Conservation (phyloP, 2,329 filamentous ascomycete genomes). For the Cytospora piceae region DNA sequence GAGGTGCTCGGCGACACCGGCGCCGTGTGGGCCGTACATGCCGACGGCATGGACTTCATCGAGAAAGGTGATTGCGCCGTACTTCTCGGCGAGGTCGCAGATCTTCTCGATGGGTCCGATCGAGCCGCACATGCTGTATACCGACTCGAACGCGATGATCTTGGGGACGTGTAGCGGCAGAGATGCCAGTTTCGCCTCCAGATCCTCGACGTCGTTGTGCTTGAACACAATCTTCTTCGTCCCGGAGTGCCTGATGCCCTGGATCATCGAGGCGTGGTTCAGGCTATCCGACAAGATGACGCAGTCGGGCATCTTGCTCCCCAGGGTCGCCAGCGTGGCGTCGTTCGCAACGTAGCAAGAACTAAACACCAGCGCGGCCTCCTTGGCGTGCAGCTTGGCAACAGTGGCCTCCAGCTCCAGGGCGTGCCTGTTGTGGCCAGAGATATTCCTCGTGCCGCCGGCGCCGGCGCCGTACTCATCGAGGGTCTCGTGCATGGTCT, state of each 20-base stretch:
- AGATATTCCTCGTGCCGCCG: conserved; percentile 96
- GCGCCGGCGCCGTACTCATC: conserved; percentile 95
- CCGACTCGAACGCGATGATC: conserved; percentile 98
- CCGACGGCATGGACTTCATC: conserved; percentile 99
- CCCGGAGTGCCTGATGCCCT: conserved; percentile 95
- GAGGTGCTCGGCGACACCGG: conserved; percentile 95
- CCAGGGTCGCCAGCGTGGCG: conserved; percentile 93
- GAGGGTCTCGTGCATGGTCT: conserved; percentile 91
- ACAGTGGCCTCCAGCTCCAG: conserved; percentile 80
- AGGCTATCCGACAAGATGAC: conserved; percentile 97
- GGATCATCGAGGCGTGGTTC: conserved; percentile 99
- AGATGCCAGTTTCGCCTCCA: conserved; percentile 89
- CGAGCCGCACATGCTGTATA: conserved; percentile 99
- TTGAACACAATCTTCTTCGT: conserved; percentile 98
- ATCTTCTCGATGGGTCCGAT: conserved; percentile 96
- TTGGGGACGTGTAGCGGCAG: conserved; percentile 86
- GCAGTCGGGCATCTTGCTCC: conserved; percentile 93
- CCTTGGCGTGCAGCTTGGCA: conserved; percentile 88
- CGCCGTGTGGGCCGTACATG: conserved; percentile 97
- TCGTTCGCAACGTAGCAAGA: conserved; percentile 99
- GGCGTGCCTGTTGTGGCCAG: conserved; percentile 94
- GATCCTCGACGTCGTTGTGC: conserved; percentile 92
- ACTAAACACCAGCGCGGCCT: conserved; percentile 90
- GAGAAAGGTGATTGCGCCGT: conserved; percentile 94
- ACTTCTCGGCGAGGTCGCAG: conserved; percentile 95